Evolutionary conservation across 2,329 filamentous ascomycete genomes (phyloP).

Genomic region (Akanthomyces uredinophilus): DNA sequence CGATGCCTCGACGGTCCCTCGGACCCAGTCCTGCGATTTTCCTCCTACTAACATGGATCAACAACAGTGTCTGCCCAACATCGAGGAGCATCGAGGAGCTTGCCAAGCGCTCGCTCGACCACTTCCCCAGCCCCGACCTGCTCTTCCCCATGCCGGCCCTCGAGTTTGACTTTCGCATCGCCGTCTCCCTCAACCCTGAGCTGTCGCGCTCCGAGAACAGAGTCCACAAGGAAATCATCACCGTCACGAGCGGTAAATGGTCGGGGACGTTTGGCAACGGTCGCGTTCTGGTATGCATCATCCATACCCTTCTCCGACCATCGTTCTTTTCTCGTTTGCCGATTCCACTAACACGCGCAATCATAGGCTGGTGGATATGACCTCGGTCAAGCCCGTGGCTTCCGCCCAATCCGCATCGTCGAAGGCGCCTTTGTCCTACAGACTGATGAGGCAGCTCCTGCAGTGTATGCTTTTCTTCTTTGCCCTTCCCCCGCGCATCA

Average conservation of each 20-base stretch:
- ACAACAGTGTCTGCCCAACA: slow-evolving; percentile 9
- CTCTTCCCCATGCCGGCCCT: slow-evolving; percentile 42
- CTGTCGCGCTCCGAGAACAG: slow-evolving; percentile 39
- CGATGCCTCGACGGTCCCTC: too few species aligned
- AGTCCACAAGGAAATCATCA: slow-evolving; percentile 44
- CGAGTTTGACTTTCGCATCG: slow-evolving; percentile 47
- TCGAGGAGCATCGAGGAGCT: slow-evolving; percentile 33
- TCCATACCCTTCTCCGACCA: neutral
- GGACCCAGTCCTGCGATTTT: too few species aligned
- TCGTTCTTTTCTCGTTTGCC: neutral
- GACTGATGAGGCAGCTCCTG: slow-evolving; percentile 42
- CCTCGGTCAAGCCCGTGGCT: slow-evolving; percentile 36
- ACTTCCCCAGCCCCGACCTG: slow-evolving; percentile 38
- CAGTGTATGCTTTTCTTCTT: slow-evolving; percentile 30
- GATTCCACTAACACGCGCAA: neutral
- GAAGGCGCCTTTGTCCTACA: slow-evolving; percentile 46
- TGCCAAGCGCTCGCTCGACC: slow-evolving; percentile 33
- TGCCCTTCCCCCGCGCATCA: too few species aligned
- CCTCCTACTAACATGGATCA: neutral
- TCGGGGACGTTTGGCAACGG: slow-evolving; percentile 45
- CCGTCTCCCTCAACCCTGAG: slow-evolving; percentile 40
- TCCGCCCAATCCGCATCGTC: slow-evolving; percentile 37
- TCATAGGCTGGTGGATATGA: slow-evolving; percentile 37
- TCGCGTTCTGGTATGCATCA: slow-evolving; percentile 37
- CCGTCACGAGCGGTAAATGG: slow-evolving; percentile 43